Percentiles rank a stretch among this genome's conserved stretches.
phyloP scores from a whole-genome alignment of 164 flowering plant genomes.

The Stephania japonica region DNA sequence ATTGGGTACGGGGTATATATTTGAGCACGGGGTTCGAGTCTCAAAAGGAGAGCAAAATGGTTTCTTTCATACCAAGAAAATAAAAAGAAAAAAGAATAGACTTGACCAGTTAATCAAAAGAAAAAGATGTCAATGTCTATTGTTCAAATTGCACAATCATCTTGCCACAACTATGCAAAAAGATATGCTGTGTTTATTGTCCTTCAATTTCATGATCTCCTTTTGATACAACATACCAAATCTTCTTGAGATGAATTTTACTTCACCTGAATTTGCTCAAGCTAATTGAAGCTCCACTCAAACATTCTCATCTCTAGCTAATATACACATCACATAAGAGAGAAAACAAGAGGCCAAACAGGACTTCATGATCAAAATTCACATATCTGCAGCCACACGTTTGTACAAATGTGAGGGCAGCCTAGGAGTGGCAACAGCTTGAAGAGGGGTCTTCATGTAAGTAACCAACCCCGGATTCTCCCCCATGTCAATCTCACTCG shows the following conservation, averaged over 20 bases:
- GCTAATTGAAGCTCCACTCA: neutral
- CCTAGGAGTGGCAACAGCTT: conserved; percentile 25
- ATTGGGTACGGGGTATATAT: too few relatives aligned
- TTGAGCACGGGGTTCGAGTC: too few relatives aligned
- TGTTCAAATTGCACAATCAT: too few relatives aligned
- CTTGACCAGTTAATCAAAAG: too few relatives aligned
- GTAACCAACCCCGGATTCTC: conserved; percentile 30
- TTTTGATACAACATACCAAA: neutral
- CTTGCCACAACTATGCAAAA: too few relatives aligned
- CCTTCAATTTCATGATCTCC: neutral
- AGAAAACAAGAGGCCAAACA: neutral
- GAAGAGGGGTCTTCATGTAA: conserved; percentile 26
- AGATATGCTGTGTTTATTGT: neutral
- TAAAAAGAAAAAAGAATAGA: too few relatives aligned
- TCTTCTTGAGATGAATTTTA: neutral
- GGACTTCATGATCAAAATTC: neutral
- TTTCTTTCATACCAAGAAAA: too few relatives aligned
- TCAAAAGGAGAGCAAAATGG: too few relatives aligned
- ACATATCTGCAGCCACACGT: conserved; percentile 22
- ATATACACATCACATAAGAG: neutral
- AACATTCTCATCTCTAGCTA: neutral
- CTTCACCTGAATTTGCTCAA: neutral
- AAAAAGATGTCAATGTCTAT: too few relatives aligned
- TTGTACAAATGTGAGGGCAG: conserved; percentile 27
- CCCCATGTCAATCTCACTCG: conserved; percentile 24